Evolutionary conservation across 2,329 filamentous ascomycete species (phyloP).

Genomic region (Colletotrichum orchidophilum): DNA sequence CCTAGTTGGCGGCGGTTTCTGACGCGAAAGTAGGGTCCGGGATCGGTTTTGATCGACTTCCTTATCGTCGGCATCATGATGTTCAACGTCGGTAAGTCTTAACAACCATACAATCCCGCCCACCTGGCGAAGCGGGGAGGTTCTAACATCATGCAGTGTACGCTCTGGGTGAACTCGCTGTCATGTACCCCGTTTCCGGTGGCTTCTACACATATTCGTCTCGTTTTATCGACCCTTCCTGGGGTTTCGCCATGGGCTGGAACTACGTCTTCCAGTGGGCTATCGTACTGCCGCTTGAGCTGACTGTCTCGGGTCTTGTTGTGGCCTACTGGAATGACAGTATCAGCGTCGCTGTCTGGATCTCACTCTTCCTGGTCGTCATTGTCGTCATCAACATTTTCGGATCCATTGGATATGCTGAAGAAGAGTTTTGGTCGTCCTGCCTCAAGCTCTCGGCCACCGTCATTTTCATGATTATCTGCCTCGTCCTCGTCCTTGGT

Average conservation of each 20-base stretch:
- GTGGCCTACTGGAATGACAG: slow-evolving; percentile 60
- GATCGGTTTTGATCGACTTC: slow-evolving; percentile 59
- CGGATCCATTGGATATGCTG: slow-evolving; percentile 61
- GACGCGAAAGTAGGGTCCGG: slow-evolving; percentile 44
- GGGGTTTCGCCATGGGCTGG: slow-evolving; percentile 65
- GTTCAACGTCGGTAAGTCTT: slow-evolving; percentile 56
- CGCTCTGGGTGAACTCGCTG: slow-evolving; percentile 68
- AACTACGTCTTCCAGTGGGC: slow-evolving; percentile 62
- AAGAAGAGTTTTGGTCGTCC: slow-evolving; percentile 66
- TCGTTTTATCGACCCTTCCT: slow-evolving; percentile 70
- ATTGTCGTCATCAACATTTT: slow-evolving; percentile 64
- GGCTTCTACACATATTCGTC: slow-evolving; percentile 70
- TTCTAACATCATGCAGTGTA: slow-evolving; percentile 48
- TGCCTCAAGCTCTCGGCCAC: slow-evolving; percentile 66
- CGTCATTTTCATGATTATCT: slow-evolving; percentile 70
- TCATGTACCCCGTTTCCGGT: slow-evolving; percentile 70
- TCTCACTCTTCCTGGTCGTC: slow-evolving; percentile 59
- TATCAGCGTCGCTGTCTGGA: slow-evolving; percentile 60
- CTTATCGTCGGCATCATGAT: slow-evolving; percentile 68
- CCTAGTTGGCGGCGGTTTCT: neutral
- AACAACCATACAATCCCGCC: accelerated
- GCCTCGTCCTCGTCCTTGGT: slow-evolving; percentile 65
- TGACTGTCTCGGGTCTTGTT: slow-evolving; percentile 61
- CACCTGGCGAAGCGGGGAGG: neutral
- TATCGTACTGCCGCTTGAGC: slow-evolving; percentile 58